Percentiles rank a stretch among this genome's conserved stretches.
phyloP scores from a whole-genome alignment of 768 basidiomycete species.

The Baorangia bicolor region DNA sequence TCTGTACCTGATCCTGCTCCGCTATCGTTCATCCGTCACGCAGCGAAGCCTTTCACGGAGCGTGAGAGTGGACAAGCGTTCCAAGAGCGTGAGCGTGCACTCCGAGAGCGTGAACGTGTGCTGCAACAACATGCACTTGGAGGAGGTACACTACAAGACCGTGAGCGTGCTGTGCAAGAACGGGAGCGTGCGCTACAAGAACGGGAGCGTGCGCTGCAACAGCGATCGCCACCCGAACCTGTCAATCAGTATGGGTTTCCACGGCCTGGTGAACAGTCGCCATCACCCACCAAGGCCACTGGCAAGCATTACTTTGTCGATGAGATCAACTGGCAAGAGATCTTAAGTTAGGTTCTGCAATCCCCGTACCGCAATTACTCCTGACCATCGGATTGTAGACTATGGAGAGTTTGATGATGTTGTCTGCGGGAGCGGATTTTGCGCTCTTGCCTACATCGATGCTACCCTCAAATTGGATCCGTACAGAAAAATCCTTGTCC shows the following conservation, averaged over 20 bases:
- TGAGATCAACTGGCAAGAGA: slow-evolving; percentile 1
- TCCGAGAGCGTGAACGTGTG: too few species aligned
- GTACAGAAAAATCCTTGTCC: slow-evolving; percentile 15
- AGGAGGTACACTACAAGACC: too few species aligned
- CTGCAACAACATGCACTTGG: too few species aligned
- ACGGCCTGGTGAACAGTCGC: neutral
- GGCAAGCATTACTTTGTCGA: slow-evolving; percentile 7
- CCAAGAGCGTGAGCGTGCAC: too few species aligned
- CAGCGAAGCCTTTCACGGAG: too few species aligned
- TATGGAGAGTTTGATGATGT: slow-evolving; percentile 9
- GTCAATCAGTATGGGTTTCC: slow-evolving; percentile 8
- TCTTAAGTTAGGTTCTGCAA: neutral
- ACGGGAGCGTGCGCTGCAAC: too few species aligned
- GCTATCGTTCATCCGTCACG: too few species aligned
- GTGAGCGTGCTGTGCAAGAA: too few species aligned
- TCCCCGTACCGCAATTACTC: too few species aligned
- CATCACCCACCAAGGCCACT: neutral
- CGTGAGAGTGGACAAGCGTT: too few species aligned
- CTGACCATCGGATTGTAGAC: neutral
- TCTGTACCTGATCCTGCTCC: too few species aligned
- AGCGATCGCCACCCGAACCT: neutral
- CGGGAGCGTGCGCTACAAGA: too few species aligned
- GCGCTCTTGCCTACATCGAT: slow-evolving; percentile 20
- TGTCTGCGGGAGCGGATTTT: slow-evolving; percentile 11
- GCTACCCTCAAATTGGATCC: slow-evolving; percentile 14